A percentile compares a stretch with the other conserved stretches of the same genome.
Conservation (phyloP, 2,329 filamentous ascomycete species). For the Microsporum canis region DNA sequence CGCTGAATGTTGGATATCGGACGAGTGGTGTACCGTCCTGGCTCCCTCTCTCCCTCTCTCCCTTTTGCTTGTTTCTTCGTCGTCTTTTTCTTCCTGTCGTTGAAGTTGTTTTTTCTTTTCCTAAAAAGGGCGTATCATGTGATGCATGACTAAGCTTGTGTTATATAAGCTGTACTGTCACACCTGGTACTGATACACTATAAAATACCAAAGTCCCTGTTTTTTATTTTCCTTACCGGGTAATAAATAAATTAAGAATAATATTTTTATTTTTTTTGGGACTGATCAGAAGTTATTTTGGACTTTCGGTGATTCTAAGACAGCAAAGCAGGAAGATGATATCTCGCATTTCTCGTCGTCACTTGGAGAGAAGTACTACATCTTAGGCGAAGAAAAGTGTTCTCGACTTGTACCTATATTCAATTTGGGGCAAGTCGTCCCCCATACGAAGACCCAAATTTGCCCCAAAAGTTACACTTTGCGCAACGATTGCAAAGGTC, state of each 20-base stretch:
- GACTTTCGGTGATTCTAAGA: not conserved
- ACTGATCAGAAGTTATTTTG: slow-evolving; percentile 1
- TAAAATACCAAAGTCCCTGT: not conserved
- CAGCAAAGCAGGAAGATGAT: not conserved
- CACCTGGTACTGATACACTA: not conserved
- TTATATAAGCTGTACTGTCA: not conserved
- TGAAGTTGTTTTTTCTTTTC: not conserved
- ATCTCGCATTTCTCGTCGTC: not conserved
- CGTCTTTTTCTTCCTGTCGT: not conserved
- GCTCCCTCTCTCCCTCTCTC: not conserved
- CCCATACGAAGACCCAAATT: not conserved
- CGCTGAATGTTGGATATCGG: not conserved
- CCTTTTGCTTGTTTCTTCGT: not conserved
- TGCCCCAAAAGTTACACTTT: slow-evolving; percentile 1
- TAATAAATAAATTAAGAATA: not conserved
- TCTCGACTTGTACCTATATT: not conserved
- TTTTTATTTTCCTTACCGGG: not conserved
- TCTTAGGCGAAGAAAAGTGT: not conserved
- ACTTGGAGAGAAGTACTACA: not conserved
- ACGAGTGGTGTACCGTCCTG: not conserved
- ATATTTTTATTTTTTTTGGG: not conserved
- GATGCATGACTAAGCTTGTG: not conserved
- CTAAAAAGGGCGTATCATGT: not conserved
- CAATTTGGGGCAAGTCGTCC: not conserved
- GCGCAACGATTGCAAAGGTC: not conserved